phyloP scores from a whole-genome alignment of 371 early-diverging fungal species.

The Mucor circinelloides region DNA sequence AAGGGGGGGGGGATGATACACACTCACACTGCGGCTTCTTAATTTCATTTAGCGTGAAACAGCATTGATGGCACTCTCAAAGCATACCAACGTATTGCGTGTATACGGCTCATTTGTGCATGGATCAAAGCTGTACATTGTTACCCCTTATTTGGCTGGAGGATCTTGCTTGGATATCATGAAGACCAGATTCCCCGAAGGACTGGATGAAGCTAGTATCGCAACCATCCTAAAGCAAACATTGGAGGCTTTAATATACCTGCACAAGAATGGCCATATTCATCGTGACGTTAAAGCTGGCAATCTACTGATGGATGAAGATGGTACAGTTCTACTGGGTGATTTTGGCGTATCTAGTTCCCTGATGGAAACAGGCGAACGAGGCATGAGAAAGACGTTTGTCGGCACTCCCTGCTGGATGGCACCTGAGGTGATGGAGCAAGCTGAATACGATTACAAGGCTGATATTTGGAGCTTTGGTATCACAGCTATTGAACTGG shows the following conservation, averaged over 20 bases:
- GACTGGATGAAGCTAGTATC: slow-evolving; percentile 81
- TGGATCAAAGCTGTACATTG: slow-evolving; percentile 80
- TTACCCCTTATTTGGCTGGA: slow-evolving; percentile 80
- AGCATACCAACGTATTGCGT: slow-evolving; percentile 82
- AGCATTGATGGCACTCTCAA: slow-evolving; percentile 84
- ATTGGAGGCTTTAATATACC: slow-evolving; percentile 81
- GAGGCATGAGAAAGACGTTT: slow-evolving; percentile 83
- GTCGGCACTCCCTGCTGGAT: slow-evolving; percentile 95
- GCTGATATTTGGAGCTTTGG: slow-evolving; percentile 96
- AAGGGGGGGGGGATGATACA: not conserved
- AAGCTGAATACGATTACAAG: slow-evolving; percentile 83
- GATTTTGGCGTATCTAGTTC: slow-evolving; percentile 92
- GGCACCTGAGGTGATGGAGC: slow-evolving; percentile 84
- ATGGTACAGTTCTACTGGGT: slow-evolving; percentile 82
- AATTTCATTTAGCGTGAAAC: slow-evolving; percentile 69
- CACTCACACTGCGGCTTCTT: not conserved
- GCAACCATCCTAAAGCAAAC: slow-evolving; percentile 89
- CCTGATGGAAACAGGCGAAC: slow-evolving; percentile 78
- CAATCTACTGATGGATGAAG: slow-evolving; percentile 83
- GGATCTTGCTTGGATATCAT: slow-evolving; percentile 90
- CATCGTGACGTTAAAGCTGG: slow-evolving; percentile 94
- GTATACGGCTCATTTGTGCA: slow-evolving; percentile 85
- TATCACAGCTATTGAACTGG: slow-evolving; percentile 88
- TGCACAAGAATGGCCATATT: slow-evolving; percentile 87
- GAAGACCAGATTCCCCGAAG: slow-evolving; percentile 80